Evolutionary conservation across 1,284 basidiomycete species (phyloP), one percentile per base, ranked within the genome.

Genomic region (Cutaneotrichosporon cutaneum): DNA sequence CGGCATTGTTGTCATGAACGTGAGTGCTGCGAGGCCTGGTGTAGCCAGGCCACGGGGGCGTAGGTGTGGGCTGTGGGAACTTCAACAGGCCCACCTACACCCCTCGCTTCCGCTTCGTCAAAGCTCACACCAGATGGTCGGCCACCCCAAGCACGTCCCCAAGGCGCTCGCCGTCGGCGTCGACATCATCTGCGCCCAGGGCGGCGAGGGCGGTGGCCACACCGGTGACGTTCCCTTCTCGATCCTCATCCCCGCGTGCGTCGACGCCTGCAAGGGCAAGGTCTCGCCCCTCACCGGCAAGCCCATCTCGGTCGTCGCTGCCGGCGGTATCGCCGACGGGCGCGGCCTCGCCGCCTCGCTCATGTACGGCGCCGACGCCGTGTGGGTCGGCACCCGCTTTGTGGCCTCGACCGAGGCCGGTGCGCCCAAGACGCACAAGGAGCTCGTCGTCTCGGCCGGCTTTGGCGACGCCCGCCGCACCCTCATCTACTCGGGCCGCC

Each of bases 371-470:
- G 91, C 91, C 32, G 83, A 90, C 70, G 91, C 85, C 81, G 81
- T 93, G 76, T 93, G 92, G 91, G 90, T 93, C 56, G 92, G 92
- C 39, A 92, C 90, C 2, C 85, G 93, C 44, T 96, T 96, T 73
- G 90, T 96, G 21, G 93, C 92, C n/a, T 66, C 61, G 16, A 54
- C 47, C 14, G 64, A 66, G 77, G 90, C 92, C 32, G 85, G 83
- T 39, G 92, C 92, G 6, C 88, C 90, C 2, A 87, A 88, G 75
- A 83, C 83, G 65, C 92, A 94, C 82, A 94, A 94, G 80, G 87
- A 93, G 18, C 85, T 67, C 70, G 75, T 81, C 54, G 52, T 78
- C 9, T 65, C 69, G 2, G 78, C 80, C 4, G 72, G 70, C 32
- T 75, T 72, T 50, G 76, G 73, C 24, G 76, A 79, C 59, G 69